These are phyloP conservation scores for Zea mays DNA, from an alignment of 176 grass and related monocot species.

Conservation along the genomic window DNA sequence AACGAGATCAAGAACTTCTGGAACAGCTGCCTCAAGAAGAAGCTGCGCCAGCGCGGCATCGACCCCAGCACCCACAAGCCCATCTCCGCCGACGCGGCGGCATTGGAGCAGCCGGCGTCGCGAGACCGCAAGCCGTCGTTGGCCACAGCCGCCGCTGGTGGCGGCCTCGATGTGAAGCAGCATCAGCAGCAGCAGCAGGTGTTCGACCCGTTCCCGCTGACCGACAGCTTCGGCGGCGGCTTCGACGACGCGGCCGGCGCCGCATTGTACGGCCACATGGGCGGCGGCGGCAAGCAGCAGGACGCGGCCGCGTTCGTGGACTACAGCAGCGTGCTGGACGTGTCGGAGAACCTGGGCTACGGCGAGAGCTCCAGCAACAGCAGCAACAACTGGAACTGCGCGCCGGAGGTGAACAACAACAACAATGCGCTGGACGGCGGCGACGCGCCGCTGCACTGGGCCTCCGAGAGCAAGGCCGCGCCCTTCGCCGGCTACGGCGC, in stretches of 20 bases:
- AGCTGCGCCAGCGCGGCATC: slow-evolving; percentile 74
- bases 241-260: slow-evolving; percentile 30
- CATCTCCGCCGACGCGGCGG: slow-evolving; percentile 1
- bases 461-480: slow-evolving; percentile 46
- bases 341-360: slow-evolving; percentile 72
- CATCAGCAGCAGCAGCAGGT: slow-evolving; percentile 28
- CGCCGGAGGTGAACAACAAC: slow-evolving; percentile 27
- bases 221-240: slow-evolving; percentile 47
- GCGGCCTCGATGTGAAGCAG: slow-evolving; percentile 13
- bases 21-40: slow-evolving; percentile 93
- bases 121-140: slow-evolving; percentile 11
- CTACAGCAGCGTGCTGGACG: slow-evolving; percentile 68
- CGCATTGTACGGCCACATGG: slow-evolving; percentile 35
- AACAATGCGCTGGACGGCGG: slow-evolving; percentile 44
- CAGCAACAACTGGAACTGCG: slow-evolving; percentile 77
- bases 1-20: slow-evolving; percentile 97
- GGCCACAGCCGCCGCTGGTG: neutral
- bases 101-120: neutral
- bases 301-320: slow-evolving; percentile 50
- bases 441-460: slow-evolving; percentile 63
- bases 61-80: slow-evolving; percentile 79
- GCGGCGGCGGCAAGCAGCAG: slow-evolving; percentile 28
- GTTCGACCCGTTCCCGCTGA: slow-evolving; percentile 73
- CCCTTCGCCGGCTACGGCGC: slow-evolving; percentile 21
- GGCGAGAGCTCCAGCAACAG: slow-evolving; percentile 84